These are phyloP conservation scores for Cystobasidiaceae sp. DNA, from an alignment of 1,284 basidiomycete genomes.

Conservation along the genomic window DNA sequence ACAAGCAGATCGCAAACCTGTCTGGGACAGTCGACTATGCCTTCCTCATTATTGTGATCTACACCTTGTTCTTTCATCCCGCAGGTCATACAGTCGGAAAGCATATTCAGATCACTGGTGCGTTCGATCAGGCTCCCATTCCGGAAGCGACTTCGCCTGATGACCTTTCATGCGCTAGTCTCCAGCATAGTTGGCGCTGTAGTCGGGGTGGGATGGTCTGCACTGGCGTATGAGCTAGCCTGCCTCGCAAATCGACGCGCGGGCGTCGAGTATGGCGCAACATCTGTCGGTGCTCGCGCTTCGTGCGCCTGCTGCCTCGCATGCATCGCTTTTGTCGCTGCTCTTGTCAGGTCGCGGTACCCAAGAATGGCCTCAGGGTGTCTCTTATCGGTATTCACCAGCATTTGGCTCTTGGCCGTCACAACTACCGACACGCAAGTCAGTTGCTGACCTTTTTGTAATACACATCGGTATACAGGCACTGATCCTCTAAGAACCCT, in stretches of 20 bases:
- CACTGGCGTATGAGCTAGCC: conserved; percentile 5
- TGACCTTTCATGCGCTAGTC: not conserved
- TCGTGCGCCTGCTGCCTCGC: conserved; percentile 6
- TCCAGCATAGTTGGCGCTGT: conserved; percentile 10
- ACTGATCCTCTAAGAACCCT: not conserved
- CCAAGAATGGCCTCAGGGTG: conserved; percentile 4
- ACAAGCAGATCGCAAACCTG: conserved; percentile 12
- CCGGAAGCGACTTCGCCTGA: not conserved
- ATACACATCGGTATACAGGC: not conserved
- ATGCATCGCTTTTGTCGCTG: conserved; percentile 14
- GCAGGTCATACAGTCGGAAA: conserved; percentile 20
- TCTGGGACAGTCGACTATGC: conserved; percentile 20
- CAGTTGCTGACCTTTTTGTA: not conserved
- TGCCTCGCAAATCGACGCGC: conserved; percentile 10
- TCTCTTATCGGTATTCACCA: conserved; percentile 6
- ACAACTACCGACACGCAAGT: not conserved
- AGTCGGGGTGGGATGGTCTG: conserved; percentile 17
- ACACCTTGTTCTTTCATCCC: conserved; percentile 24
- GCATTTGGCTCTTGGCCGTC: conserved; percentile 7
- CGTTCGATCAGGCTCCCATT: not conserved
- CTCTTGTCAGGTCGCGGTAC: conserved; percentile 6
- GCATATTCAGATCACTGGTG: conserved; percentile 23
- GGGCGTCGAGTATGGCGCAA: not conserved
- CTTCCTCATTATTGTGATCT: conserved; percentile 23
- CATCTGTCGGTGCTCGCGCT: not conserved